Evolutionary conservation across 2,329 filamentous ascomycete species (phyloP).

Genomic region (Tolypocladium nubicola): DNA sequence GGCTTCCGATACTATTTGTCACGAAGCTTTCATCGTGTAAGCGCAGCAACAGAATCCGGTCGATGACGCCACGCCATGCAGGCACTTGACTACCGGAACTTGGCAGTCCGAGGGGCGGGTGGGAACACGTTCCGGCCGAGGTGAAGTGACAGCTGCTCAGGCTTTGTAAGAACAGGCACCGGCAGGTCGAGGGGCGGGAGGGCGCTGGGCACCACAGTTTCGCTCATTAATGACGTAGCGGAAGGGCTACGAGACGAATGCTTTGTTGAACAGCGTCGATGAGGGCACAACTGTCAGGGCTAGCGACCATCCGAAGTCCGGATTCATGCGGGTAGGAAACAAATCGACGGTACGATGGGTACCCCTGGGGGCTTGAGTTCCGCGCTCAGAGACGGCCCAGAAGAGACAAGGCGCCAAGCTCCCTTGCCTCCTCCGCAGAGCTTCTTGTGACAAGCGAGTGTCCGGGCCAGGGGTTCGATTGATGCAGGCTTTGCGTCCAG

Average conservation of each 20-base stretch:
- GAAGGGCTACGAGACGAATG: neutral
- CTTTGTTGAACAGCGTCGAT: neutral
- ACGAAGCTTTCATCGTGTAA: neutral
- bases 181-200: neutral
- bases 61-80: neutral
- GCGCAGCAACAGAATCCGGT: neutral
- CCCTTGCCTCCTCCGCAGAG: neutral
- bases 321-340: neutral
- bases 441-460: neutral
- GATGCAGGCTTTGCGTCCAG: neutral
- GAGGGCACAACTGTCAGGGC: neutral
- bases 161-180: neutral
- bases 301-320: neutral
- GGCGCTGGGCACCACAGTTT: neutral
- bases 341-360: neutral
- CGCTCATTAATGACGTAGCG: neutral
- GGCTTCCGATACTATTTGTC: neutral
- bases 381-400: neutral
- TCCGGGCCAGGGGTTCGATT: neutral
- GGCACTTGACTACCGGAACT: neutral
- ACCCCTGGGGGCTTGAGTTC: neutral
- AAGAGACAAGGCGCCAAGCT: neutral
- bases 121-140: neutral
- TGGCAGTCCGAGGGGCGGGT: neutral
- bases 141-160: neutral